phyloP scores from a whole-genome alignment of 1,284 basidiomycete species.

The Termitomyces sp. region DNA sequence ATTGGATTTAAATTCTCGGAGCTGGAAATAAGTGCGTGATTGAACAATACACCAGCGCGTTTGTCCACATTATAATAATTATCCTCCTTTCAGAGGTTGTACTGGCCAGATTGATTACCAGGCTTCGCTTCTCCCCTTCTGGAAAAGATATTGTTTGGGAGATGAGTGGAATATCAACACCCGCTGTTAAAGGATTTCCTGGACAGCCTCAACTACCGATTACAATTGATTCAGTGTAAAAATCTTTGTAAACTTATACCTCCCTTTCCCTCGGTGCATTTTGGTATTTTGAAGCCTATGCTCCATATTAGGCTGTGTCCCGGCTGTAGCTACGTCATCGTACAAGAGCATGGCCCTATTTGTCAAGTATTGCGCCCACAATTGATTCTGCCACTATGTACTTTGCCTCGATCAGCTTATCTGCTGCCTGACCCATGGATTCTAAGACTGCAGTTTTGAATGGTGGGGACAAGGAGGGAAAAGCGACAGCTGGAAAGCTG shows the following conservation, averaged over 20 bases:
- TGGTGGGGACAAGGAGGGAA: too few species aligned
- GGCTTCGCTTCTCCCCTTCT: slow-evolving; percentile 21
- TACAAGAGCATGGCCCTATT: background rate
- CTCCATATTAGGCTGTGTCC: background rate
- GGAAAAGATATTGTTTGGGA: slow-evolving; percentile 24
- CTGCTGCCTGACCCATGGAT: background rate
- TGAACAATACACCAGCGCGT: background rate
- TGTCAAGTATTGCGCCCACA: background rate
- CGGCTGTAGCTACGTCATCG: background rate
- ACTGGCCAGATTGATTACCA: slow-evolving; percentile 17
- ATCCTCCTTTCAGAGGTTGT: slow-evolving; percentile 19
- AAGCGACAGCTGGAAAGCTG: background rate
- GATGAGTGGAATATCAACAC: slow-evolving; percentile 23
- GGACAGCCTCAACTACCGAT: slow-evolving; percentile 7
- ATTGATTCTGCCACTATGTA: background rate
- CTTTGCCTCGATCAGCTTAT: background rate
- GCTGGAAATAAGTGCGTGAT: slow-evolving; percentile 27
- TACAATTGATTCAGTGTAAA: background rate
- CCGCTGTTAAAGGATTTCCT: slow-evolving; percentile 14
- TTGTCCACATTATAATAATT: background rate
- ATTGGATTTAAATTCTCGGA: slow-evolving; percentile 33
- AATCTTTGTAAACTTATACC: background rate
- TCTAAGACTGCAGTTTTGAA: background rate
- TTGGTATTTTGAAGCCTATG: background rate
- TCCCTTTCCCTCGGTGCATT: background rate